Percentiles rank a stretch among this genome's conserved stretches.
phyloP scores from a whole-genome alignment of 345 rosid species.

The Ceriops zippeliana region DNA sequence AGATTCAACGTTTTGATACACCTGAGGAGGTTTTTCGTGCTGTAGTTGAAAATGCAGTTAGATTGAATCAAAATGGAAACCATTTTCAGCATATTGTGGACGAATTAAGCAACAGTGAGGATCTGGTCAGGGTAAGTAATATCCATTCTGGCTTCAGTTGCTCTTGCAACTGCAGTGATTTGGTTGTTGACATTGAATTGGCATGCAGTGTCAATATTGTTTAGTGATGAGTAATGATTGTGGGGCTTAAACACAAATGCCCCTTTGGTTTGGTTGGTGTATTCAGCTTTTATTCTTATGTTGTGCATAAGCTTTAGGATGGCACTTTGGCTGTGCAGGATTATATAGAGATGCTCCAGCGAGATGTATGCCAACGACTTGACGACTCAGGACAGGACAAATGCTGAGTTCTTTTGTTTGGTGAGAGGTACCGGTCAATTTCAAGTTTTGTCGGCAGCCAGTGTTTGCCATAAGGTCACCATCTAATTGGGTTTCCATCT shows the following conservation, averaged over 20 bases:
- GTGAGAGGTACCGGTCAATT: neutral
- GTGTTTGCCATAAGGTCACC: neutral
- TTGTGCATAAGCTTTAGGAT: neutral
- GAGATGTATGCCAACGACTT: constrained; percentile 40
- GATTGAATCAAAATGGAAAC: constrained; percentile 23
- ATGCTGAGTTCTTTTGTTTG: neutral
- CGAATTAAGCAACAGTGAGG: constrained; percentile 55
- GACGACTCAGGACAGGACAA: constrained; percentile 26
- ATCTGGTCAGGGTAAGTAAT: constrained; percentile 52
- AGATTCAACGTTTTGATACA: constrained; percentile 46
- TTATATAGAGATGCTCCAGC: constrained; percentile 54
- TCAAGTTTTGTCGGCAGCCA: neutral
- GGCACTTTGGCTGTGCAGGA: constrained; percentile 42
- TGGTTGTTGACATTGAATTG: neutral
- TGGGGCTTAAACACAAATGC: neutral
- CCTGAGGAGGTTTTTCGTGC: constrained; percentile 59
- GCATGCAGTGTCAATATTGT: neutral
- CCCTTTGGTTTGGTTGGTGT: neutral
- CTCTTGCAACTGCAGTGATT: neutral
- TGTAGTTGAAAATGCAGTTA: constrained; percentile 54
- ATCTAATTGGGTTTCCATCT: neutral
- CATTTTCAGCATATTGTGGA: constrained; percentile 41
- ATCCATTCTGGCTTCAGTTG: neutral
- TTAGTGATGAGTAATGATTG: neutral
- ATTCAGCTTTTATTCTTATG: neutral